These are phyloP conservation scores for Rhamnella rubrinervis DNA, from an alignment of 331 rosid species.

Conservation along the genomic window DNA sequence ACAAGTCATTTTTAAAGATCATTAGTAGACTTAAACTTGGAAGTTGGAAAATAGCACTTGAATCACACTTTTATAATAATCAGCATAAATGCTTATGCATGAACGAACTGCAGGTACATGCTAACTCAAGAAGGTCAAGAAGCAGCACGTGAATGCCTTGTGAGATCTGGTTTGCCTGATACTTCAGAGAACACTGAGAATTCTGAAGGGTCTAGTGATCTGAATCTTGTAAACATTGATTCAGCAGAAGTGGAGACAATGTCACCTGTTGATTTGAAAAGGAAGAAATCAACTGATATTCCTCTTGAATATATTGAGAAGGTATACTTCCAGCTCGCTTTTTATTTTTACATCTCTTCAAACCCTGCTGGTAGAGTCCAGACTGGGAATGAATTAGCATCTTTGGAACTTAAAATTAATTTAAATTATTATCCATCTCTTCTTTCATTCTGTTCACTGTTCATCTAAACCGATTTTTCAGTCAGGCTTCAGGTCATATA, in stretches of 20 bases:
- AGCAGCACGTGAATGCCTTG: conserved; percentile 76
- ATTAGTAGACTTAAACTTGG: neutral
- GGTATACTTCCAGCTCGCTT: conserved; percentile 38
- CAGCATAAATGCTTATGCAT: conserved; percentile 13
- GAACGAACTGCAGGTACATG: conserved; percentile 67
- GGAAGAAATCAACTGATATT: conserved; percentile 44
- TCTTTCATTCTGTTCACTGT: too few relatives aligned
- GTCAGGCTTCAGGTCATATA: too few relatives aligned
- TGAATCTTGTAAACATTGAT: conserved; percentile 33
- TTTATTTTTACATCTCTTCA: neutral
- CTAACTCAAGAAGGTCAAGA: conserved; percentile 86
- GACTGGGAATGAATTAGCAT: neutral
- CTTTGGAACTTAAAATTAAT: neutral
- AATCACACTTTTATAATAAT: conserved; percentile 6
- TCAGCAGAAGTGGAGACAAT: conserved; percentile 44
- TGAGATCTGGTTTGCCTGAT: conserved; percentile 73
- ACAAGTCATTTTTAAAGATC: conserved; percentile 1
- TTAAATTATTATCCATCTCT: neutral
- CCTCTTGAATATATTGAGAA: conserved; percentile 66
- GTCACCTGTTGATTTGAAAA: conserved; percentile 28
- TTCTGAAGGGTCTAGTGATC: conserved; percentile 35
- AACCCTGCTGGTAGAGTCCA: neutral
- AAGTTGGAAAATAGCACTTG: neutral
- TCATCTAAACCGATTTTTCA: too few relatives aligned
- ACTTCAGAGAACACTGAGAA: conserved; percentile 38